Evolutionary conservation across 148 eudicot species (phyloP).

Genomic region (Heliosperma pusillum): DNA sequence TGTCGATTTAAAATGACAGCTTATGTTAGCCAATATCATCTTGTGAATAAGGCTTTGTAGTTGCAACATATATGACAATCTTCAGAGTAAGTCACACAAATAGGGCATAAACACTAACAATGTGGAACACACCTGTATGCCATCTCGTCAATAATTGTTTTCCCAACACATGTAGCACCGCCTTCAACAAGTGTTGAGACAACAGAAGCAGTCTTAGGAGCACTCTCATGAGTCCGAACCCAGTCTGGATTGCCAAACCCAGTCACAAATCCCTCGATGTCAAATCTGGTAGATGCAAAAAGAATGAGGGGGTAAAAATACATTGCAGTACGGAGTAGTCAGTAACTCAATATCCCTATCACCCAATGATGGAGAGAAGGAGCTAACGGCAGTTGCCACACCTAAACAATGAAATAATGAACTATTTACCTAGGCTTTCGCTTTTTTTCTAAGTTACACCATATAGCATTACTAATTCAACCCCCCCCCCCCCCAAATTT

Average conservation of each 20-base stretch:
- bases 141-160: conserved; percentile 88
- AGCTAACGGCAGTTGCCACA: background rate
- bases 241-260: conserved; percentile 90
- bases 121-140: conserved; percentile 59
- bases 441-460: background rate
- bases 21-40: background rate
- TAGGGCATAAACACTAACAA: conserved; percentile 11
- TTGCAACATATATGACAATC: background rate
- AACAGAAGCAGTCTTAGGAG: conserved; percentile 63
- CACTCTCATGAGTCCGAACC: conserved; percentile 80
- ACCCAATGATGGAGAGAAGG: background rate
- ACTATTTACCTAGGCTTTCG: too few species aligned
- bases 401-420: background rate
- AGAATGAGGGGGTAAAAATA: background rate
- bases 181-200: conserved; percentile 82
- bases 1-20: background rate
- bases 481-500: too few species aligned
- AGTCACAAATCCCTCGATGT: conserved; percentile 76
- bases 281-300: conserved; percentile 50
- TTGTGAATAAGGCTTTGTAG: background rate
- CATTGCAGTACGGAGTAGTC: too few species aligned
- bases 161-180: conserved; percentile 94
- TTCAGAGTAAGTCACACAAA: background rate
- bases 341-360: background rate
- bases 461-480: background rate